Percentiles rank a stretch among this genome's conserved stretches.
phyloP scores from a whole-genome alignment of 2,329 filamentous ascomycete species.

The Aspergillus hiratsukae region DNA sequence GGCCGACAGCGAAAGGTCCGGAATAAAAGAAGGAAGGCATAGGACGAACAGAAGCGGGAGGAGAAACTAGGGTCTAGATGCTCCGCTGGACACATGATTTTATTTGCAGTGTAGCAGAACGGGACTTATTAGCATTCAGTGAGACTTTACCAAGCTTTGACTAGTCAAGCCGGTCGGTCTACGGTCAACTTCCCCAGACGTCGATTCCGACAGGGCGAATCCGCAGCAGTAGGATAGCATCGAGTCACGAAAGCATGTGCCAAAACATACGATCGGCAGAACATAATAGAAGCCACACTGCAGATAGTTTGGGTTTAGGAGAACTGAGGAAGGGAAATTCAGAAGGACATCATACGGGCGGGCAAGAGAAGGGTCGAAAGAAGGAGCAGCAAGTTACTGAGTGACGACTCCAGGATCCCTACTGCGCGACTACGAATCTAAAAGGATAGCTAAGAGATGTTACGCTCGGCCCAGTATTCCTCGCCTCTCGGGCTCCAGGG shows the following conservation, averaged over 20 bases:
- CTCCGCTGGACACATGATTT: neutral
- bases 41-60: neutral
- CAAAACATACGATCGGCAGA: neutral
- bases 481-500: neutral
- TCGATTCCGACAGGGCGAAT: neutral
- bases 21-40: neutral
- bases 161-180: neutral
- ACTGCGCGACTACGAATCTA: neutral
- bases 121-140: neutral
- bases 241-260: neutral
- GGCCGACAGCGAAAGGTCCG: neutral
- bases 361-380: neutral
- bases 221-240: neutral
- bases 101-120: neutral
- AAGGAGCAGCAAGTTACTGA: neutral
- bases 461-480: neutral
- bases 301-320: neutral
- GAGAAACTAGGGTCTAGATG: neutral
- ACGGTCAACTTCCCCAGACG: neutral
- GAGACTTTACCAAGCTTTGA: neutral
- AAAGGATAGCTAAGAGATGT: neutral
- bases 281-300: neutral
- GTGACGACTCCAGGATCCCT: neutral
- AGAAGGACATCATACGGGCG: neutral
- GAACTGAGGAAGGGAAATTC: neutral